A percentile compares a stretch with the other conserved stretches of the same genome.
Conservation (phyloP, 306 rosid species). For the Corylus avellana region DNA sequence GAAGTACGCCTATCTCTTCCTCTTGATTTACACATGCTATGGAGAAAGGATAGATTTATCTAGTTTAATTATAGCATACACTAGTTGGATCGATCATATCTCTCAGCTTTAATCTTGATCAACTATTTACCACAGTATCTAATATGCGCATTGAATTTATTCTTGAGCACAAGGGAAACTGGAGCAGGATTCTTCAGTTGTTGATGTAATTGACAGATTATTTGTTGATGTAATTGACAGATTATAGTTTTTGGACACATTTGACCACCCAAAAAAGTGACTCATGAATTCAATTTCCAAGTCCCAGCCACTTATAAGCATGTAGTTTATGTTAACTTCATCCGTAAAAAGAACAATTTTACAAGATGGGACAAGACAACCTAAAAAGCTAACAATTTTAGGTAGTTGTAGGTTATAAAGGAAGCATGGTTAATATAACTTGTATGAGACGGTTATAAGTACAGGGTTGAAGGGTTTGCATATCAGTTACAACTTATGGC, state of each 20-base stretch:
- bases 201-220: background rate
- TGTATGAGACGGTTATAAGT: background rate
- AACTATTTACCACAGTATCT: background rate
- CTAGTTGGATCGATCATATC: background rate
- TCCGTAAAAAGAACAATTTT: background rate
- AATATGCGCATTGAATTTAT: background rate
- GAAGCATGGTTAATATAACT: background rate
- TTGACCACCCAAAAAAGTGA: background rate
- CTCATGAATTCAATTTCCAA: background rate
- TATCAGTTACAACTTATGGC: background rate
- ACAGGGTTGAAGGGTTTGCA: background rate
- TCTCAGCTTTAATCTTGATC: background rate
- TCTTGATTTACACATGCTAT: too few relatives aligned
- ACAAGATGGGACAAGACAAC: background rate
- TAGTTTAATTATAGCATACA: too few relatives aligned
- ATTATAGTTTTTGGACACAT: background rate
- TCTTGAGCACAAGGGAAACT: background rate
- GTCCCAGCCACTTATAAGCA: background rate
- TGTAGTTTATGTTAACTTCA: background rate
- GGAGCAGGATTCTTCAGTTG: background rate
- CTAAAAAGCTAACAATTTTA: background rate
- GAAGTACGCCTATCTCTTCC: too few relatives aligned
- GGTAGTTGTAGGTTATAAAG: background rate
- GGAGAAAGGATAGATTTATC: too few relatives aligned
- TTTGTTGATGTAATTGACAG: background rate